Evolutionary conservation across 2,329 filamentous ascomycete genomes (phyloP).

Genomic region (Volutella citrinella): DNA sequence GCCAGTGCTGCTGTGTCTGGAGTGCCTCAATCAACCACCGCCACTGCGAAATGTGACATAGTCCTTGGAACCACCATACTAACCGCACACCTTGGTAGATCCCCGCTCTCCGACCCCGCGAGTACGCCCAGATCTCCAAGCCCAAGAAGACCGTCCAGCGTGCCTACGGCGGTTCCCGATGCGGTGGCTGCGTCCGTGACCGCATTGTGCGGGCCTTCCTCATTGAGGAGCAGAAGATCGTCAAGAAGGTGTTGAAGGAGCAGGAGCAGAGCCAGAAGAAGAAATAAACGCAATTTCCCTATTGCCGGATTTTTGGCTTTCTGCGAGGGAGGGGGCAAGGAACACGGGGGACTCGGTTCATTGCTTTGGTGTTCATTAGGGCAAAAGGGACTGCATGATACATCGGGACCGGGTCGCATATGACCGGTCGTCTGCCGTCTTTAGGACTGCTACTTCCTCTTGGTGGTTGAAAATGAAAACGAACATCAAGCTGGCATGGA

Average conservation of each 20-base stretch:
- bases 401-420: conserved; percentile 32
- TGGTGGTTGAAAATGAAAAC: conserved; percentile 47
- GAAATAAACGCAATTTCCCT: conserved; percentile 56
- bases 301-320: conserved; percentile 29
- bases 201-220: conserved; percentile 97
- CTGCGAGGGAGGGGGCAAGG: conserved; percentile 33
- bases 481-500: conserved; percentile 36
- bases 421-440: conserved; percentile 45
- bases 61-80: no score
- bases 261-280: conserved; percentile 73
- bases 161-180: conserved; percentile 97
- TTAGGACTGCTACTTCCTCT: conserved; percentile 41
- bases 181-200: conserved; percentile 98
- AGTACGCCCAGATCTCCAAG: conserved; percentile 95
- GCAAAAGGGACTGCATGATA: conserved; percentile 50
- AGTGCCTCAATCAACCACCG: conserved; percentile 6
- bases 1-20: no score
- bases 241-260: conserved; percentile 99
- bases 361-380: conserved; percentile 54
- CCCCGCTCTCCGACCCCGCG: conserved; percentile 94
- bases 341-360: conserved; percentile 40
- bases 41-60: conserved; percentile 12
- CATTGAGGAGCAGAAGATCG: conserved; percentile 99
- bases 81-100: conserved; percentile 50
- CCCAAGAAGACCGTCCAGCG: conserved; percentile 99